Base-by-base conservation (phyloP, 1,284 basidiomycete genomes). In the Gymnopus androsaceus region DNA sequence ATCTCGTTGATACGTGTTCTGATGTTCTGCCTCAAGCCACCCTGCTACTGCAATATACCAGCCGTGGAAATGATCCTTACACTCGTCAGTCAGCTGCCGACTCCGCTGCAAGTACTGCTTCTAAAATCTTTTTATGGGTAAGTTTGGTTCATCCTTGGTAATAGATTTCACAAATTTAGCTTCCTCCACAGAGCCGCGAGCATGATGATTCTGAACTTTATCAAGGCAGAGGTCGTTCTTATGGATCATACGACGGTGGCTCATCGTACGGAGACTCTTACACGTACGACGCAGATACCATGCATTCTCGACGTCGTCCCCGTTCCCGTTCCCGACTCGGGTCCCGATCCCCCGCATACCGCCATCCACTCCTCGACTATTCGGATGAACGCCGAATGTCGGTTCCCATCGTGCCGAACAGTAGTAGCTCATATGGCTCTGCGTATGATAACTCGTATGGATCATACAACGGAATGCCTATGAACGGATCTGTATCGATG, bases 31-130 rank as follows among this genome's bases (percentile, higher is more conserved):
- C 40, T 56, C 25, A 38, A 71, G 79, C 75, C 12, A 69, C 76
- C 14, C 73, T 78, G 40, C 63, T 85, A 5, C 72, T 82, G 62
- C 72, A 76, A 46, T 80, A 74, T 60, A 70, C 77, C 17, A 67
- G 71, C 17, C 75, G 76, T 36, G 65, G 67, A 1, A 59, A 66
- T 33, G 80, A 84, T 64, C 66, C 70, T 27, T 78, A 77, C 60
- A 70, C 74, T 3, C 73, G 78, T 34, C 70, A 72, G 45, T 69
- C 73, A 40, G 78, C 81, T 8, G 76, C 77, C 23, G 83, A 85
- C 60, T 69, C 80, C 3, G 83, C 84, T 3, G 83, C 83, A 25
- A 78, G 78, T 37, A 84, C 83, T 2, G 82, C 80, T 1, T 76
- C 76, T n/a, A 69, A 72, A 27, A 75, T 84, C 15, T 80, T 81